Percentiles rank a stretch among this genome's conserved stretches.
Conservation (phyloP, 2,329 filamentous ascomycete species). For the Aspergillus tanneri region DNA sequence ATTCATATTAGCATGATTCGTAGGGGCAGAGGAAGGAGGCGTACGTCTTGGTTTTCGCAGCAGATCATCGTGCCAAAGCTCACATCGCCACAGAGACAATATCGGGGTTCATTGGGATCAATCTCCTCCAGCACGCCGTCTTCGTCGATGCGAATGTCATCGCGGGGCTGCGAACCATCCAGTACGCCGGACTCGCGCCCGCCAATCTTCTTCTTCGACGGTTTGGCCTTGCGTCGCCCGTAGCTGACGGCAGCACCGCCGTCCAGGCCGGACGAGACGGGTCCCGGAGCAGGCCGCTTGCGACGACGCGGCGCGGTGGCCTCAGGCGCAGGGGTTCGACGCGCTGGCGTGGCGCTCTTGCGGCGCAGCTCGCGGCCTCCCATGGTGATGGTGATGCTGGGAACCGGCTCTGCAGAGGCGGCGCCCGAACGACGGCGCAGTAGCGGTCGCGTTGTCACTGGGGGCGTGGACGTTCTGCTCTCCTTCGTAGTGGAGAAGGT, state of each 20-base stretch:
- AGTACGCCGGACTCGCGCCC: constrained; percentile 40
- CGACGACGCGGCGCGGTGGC: constrained; percentile 48
- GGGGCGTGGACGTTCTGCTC: constrained; percentile 26
- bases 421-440: constrained; percentile 34
- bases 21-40: constrained; percentile 18
- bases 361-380: constrained; percentile 37
- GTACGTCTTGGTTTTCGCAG: constrained; percentile 61
- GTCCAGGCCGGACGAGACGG: constrained; percentile 57
- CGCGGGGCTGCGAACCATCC: constrained; percentile 25
- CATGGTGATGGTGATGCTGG: constrained; percentile 13
- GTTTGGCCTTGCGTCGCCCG: constrained; percentile 58
- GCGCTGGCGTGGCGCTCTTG: constrained; percentile 44
- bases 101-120: constrained; percentile 62
- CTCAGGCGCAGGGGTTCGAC: constrained; percentile 43
- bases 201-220: constrained; percentile 41
- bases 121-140: constrained; percentile 52
- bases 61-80: constrained; percentile 66
- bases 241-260: constrained; percentile 63
- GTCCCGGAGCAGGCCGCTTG: constrained; percentile 60
- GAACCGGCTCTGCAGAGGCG: constrained; percentile 28
- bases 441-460: constrained; percentile 34
- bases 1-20: background rate
- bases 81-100: constrained; percentile 64
- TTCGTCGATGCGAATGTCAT: constrained; percentile 47
- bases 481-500: constrained; percentile 1